Evolutionary conservation across 257 asterid species (phyloP).

Genomic region (Scutellaria barbata): DNA sequence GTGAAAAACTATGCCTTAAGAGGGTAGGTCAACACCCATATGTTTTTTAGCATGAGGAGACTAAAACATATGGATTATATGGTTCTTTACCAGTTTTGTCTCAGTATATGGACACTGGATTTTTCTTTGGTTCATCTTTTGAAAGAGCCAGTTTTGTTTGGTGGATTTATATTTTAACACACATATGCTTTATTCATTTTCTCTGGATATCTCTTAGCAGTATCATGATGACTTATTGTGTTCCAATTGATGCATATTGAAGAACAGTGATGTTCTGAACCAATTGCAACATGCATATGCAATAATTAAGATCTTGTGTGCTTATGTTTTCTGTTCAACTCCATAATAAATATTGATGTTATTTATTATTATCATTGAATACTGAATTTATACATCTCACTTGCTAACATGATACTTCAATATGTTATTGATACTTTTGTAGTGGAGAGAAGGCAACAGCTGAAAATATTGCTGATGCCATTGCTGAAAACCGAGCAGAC

Average conservation of each 20-base stretch:
- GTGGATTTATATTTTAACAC: slow-evolving; percentile 10
- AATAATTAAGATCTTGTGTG: neutral
- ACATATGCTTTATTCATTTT: slow-evolving; percentile 19
- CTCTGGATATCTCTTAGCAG: slow-evolving; percentile 21
- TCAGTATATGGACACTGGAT: neutral
- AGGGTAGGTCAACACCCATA: slow-evolving; percentile 53
- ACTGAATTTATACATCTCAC: slow-evolving; percentile 1
- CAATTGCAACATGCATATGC: neutral
- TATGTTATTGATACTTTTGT: slow-evolving; percentile 30
- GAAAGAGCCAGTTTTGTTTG: slow-evolving; percentile 16
- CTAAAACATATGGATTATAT: slow-evolving; percentile 20
- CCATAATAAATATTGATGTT: neutral
- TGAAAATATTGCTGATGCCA: slow-evolving; percentile 85
- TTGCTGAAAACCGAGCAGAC: slow-evolving; percentile 90
- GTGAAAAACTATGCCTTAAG: slow-evolving; percentile 80
- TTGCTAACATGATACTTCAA: slow-evolving; percentile 22
- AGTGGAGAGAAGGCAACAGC: slow-evolving; percentile 99
- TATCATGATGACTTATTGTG: slow-evolving; percentile 16
- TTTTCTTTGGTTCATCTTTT: slow-evolving; percentile 3
- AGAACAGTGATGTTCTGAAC: neutral
- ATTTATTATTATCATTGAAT: neutral
- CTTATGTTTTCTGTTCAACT: slow-evolving; percentile 17
- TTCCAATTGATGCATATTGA: slow-evolving; percentile 14
- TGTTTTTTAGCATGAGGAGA: slow-evolving; percentile 11
- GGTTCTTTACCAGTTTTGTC: slow-evolving; percentile 1